Percentiles rank a stretch among this genome's conserved stretches.
Evolutionary conservation across 1,284 basidiomycete species (phyloP).

Genomic region (Ganoderma meredithae): DNA sequence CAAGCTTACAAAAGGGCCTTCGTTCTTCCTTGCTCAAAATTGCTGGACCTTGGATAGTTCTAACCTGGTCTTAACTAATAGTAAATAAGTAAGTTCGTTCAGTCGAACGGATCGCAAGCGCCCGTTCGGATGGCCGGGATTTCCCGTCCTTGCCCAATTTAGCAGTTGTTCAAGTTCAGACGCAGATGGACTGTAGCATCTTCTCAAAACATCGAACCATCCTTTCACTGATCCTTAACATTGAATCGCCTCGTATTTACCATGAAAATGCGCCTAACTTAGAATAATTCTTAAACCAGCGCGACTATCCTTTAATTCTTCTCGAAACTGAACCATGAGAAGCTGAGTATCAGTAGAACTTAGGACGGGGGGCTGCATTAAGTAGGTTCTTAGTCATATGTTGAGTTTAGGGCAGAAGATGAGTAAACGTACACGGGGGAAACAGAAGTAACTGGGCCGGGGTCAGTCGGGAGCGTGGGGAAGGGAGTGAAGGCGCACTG

Average conservation of each 20-base stretch:
- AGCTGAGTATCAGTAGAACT: not conserved
- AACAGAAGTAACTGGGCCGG: constrained; percentile 31
- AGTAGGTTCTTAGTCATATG: not conserved
- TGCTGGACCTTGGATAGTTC: not conserved
- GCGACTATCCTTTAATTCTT: not conserved
- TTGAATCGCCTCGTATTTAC: too few relatives aligned
- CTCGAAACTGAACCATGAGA: not conserved
- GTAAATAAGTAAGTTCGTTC: too few relatives aligned
- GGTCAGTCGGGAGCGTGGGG: constrained; percentile 31
- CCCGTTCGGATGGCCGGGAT: not conserved
- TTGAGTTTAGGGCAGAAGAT: not conserved
- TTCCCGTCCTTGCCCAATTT: not conserved
- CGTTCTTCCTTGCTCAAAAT: not conserved
- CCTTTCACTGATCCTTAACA: too few relatives aligned
- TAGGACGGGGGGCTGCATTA: not conserved
- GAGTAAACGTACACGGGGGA: constrained; percentile 25
- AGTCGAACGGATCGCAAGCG: not conserved
- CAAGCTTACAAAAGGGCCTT: not conserved
- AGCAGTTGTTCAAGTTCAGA: not conserved
- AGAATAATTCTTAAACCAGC: not conserved
- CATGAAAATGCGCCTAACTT: not conserved
- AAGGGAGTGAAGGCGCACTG: constrained; percentile 28
- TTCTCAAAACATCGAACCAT: too few relatives aligned
- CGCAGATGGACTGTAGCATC: not conserved
- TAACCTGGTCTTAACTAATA: too few relatives aligned